Conservation (phyloP, 257 asterid genomes). For the Anisodus acutangulus region DNA sequence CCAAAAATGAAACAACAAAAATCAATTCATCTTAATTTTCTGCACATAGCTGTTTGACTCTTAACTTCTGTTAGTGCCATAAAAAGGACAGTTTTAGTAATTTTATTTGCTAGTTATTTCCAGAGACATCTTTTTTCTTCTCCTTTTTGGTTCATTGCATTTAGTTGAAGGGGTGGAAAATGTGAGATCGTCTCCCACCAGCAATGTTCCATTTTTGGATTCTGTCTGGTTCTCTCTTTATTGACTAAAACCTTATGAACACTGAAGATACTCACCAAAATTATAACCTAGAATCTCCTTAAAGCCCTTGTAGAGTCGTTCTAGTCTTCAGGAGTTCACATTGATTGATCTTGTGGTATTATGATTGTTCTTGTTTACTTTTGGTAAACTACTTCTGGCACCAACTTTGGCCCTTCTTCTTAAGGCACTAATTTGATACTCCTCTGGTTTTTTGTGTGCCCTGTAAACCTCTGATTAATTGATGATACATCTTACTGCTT, state of each 20-base stretch:
- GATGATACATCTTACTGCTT: not conserved
- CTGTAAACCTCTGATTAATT: not conserved
- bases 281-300: not conserved
- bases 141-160: not conserved
- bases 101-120: not conserved
- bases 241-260: not conserved
- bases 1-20: not conserved
- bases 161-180: not conserved
- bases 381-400: not conserved
- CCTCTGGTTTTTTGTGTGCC: not conserved
- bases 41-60: not conserved
- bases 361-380: not conserved
- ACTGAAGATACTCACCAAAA: not conserved
- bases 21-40: not conserved
- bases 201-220: not conserved
- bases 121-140: not conserved
- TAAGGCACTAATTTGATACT: not conserved
- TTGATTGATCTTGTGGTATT: not conserved
- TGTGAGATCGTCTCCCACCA: slow-evolving; percentile 2
- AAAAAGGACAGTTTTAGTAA: not conserved
- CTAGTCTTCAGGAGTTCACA: not conserved
- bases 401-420: not conserved
- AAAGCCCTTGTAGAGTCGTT: not conserved
- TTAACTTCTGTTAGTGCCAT: not conserved
- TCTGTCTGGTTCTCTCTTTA: not conserved